Conservation (phyloP, 2,329 filamentous ascomycete genomes). For the Beauveria scarabaeidicola region DNA sequence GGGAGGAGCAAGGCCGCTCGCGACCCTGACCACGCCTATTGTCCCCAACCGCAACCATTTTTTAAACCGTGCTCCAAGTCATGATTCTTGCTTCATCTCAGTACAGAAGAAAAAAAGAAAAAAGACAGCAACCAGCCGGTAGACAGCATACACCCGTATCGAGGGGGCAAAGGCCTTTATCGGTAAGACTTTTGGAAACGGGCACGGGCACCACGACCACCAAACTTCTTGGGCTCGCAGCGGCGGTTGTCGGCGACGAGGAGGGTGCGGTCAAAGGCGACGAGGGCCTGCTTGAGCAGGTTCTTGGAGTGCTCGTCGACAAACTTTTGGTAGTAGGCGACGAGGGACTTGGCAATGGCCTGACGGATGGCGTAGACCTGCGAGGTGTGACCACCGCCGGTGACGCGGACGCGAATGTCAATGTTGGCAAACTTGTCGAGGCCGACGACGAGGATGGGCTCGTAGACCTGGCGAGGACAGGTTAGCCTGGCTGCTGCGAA, state of each 20-base stretch:
- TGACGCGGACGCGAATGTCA: slow-evolving; percentile 94
- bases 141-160: neutral
- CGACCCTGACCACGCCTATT: neutral
- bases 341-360: slow-evolving; percentile 78
- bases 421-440: slow-evolving; percentile 95
- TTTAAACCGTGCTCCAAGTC: slow-evolving; percentile 5
- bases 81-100: neutral
- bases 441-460: slow-evolving; percentile 93
- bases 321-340: slow-evolving; percentile 98
- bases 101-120: neutral
- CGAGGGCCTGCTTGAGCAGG: slow-evolving; percentile 93
- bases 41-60: neutral
- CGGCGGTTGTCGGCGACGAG: slow-evolving; percentile 98
- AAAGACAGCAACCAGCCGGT: neutral
- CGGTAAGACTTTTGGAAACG: slow-evolving; percentile 99
- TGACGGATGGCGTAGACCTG: slow-evolving; percentile 98
- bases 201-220: slow-evolving; percentile 86
- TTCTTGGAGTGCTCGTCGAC: slow-evolving; percentile 99
- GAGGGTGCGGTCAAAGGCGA: slow-evolving; percentile 92
- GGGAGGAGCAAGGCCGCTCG: neutral
- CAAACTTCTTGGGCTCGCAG: slow-evolving; percentile 98
- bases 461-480: slow-evolving; percentile 64
- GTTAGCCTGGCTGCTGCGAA: slow-evolving; percentile 16
- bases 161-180: slow-evolving; percentile 46
- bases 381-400: slow-evolving; percentile 94